A percentile compares a stretch with the other conserved stretches of the same genome.
Evolutionary conservation across 2,329 filamentous ascomycete species (phyloP).

Genomic region (Arthrobotrys sinensis): DNA sequence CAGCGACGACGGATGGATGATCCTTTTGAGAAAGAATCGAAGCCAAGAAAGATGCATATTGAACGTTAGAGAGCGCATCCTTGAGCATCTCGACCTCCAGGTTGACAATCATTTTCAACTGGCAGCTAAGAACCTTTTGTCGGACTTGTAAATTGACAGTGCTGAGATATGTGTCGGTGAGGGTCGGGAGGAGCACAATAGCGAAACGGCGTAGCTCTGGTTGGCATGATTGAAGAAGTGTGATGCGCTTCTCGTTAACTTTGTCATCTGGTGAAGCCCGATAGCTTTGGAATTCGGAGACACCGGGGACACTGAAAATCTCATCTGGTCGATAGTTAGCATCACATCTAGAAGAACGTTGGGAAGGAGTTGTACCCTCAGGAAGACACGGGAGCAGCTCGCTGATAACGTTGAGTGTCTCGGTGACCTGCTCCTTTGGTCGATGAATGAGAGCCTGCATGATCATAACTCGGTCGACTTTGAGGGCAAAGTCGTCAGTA

Average conservation of each 20-base stretch:
- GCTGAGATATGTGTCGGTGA: conserved; percentile 97
- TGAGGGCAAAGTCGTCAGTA: conserved; percentile 82
- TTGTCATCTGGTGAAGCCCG: conserved; percentile 67
- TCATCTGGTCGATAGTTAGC: conserved; percentile 69
- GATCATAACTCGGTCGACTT: conserved; percentile 95
- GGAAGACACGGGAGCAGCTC: conserved; percentile 87
- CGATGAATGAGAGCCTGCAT: conserved; percentile 99
- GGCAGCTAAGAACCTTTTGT: conserved; percentile 94
- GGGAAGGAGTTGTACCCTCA: conserved; percentile 69
- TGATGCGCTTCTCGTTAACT: conserved; percentile 85
- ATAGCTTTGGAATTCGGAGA: conserved; percentile 65
- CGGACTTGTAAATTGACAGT: conserved; percentile 95
- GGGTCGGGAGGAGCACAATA: conserved; percentile 90
- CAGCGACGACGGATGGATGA: conserved; percentile 86
- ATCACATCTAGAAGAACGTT: conserved; percentile 47
- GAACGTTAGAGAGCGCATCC: conserved; percentile 87
- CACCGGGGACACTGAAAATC: conserved; percentile 68
- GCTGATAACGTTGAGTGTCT: conserved; percentile 97
- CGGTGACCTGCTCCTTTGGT: conserved; percentile 94
- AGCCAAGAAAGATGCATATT: conserved; percentile 95
- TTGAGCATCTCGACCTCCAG: conserved; percentile 87
- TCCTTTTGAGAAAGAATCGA: conserved; percentile 97
- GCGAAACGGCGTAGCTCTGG: conserved; percentile 91
- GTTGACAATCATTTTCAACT: conserved; percentile 97
- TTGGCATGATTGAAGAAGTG: conserved; percentile 85